Base-by-base conservation (phyloP, 148 eudicot species). In the Pouteria glomerata region DNA sequence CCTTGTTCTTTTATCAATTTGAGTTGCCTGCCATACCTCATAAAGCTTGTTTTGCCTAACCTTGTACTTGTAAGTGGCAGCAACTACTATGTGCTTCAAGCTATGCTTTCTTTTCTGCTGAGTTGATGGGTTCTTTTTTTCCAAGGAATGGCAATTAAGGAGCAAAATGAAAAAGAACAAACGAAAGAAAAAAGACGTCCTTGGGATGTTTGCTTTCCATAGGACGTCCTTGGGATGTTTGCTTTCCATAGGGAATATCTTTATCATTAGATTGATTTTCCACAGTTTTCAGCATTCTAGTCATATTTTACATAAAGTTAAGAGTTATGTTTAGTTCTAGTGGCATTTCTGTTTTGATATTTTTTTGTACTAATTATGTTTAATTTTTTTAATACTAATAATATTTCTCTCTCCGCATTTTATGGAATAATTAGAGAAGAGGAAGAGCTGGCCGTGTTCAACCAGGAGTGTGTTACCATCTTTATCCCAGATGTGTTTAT, bases 371-470 rank as follows among this genome's bases (percentile, higher is more conserved):
- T 52, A 23, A 55, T 24, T 39, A 16, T 30, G 37, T 16, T n/a
- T 33, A 1, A 33, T 35, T 33, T 8, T 5, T 44, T 24, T 7
- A 19, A n/a, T 8, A 8, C 30, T 48, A 16, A 50, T 14, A 42
- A 45, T 44, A 10, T 44, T 27, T 23, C 12, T 35, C 37, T 59
- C 57, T 11, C 65, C 31, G 69, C 30, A 72, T 41, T 39, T 73
- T 64, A 15, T 59, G 77, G 58, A 62, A 73, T 31, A 52, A 74
- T 56, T 68, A 95, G 99, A 89, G 99, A 87, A 88, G 96, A 87
- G 99, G 99, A 81, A 88, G 99, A 78, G 99, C 97, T 76, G 99
- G 99, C 44, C 99, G 99, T 84, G 97, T 95, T 70, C 97, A 83
- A 78, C 89, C 99, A 69, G 99, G 99, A 73, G 94, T 86, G 79